Percentiles rank a stretch among this genome's conserved stretches.
Conservation (phyloP, 768 basidiomycete genomes). For the Tylopilus plumbeoviolaceoides region DNA sequence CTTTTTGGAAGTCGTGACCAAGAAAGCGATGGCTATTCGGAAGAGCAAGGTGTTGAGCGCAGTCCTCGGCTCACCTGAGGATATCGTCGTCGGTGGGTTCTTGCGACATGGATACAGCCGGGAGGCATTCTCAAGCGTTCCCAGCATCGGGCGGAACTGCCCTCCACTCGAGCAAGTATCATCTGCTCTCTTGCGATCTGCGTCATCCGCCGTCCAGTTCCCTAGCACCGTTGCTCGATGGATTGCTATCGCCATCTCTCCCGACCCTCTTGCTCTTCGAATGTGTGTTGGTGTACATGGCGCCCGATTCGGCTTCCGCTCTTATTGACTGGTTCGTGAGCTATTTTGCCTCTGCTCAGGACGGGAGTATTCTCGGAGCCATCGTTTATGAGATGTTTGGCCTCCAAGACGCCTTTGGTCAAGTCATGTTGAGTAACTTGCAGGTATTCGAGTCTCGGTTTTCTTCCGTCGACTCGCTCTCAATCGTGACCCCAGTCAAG, state of each 20-base stretch:
- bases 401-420: conserved; percentile 83
- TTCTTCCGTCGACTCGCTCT: conserved; percentile 25
- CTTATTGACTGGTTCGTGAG: conserved; percentile 74
- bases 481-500: conserved; percentile 46
- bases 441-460: conserved; percentile 44
- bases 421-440: conserved; percentile 87
- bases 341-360: conserved; percentile 34
- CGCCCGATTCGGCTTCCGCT: conserved; percentile 50
- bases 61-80: conserved; percentile 18
- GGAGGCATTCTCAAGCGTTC: not conserved
- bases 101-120: not conserved
- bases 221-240: conserved; percentile 36
- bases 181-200: conserved; percentile 76
- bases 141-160: conserved; percentile 36
- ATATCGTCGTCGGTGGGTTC: conserved; percentile 14
- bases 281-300: conserved; percentile 86
- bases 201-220: conserved; percentile 50
- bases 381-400: conserved; percentile 90
- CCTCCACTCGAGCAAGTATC: conserved; percentile 24
- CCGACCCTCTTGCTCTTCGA: conserved; percentile 90
- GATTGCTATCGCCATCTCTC: conserved; percentile 48
- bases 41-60: conserved; percentile 48
- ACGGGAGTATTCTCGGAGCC: conserved; percentile 39
- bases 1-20: conserved; percentile 78
- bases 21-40: conserved; percentile 78